A percentile compares a stretch with the other conserved stretches of the same genome.
phyloP scores from a whole-genome alignment of 257 asterid species.

The Solanum acaule region DNA sequence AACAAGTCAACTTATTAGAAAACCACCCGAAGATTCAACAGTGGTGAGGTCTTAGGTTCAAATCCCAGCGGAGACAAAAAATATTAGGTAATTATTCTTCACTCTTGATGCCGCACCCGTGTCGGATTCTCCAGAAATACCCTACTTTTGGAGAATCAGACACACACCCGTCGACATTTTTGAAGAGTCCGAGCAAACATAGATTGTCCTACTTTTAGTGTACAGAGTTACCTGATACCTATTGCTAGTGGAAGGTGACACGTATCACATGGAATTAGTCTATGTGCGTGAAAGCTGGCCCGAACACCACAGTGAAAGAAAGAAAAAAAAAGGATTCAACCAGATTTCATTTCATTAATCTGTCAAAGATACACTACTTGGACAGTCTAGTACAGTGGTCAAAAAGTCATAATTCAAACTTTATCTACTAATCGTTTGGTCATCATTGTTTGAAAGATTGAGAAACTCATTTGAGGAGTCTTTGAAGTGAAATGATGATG shows the following conservation, averaged over 20 bases:
- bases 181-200: not conserved
- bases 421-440: no score
- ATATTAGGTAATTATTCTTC: not conserved
- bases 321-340: no score
- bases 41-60: not conserved
- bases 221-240: not conserved
- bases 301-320: no score
- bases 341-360: not conserved
- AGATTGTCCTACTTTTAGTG: not conserved
- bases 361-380: not conserved
- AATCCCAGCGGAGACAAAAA: not conserved
- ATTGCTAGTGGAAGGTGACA: not conserved
- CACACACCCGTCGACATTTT: not conserved
- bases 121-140: not conserved
- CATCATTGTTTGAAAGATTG: not conserved
- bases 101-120: no score
- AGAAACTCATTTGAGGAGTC: not conserved
- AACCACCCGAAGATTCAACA: not conserved
- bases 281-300: not conserved
- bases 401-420: not conserved
- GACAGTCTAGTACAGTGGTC: not conserved
- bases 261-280: no score
- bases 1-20: not conserved
- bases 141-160: not conserved
- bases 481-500: not conserved